Percentiles rank a stretch among this genome's conserved stretches.
Evolutionary conservation across 2,329 filamentous ascomycete genomes (phyloP).

Genomic region (Aspergillus nomiae): DNA sequence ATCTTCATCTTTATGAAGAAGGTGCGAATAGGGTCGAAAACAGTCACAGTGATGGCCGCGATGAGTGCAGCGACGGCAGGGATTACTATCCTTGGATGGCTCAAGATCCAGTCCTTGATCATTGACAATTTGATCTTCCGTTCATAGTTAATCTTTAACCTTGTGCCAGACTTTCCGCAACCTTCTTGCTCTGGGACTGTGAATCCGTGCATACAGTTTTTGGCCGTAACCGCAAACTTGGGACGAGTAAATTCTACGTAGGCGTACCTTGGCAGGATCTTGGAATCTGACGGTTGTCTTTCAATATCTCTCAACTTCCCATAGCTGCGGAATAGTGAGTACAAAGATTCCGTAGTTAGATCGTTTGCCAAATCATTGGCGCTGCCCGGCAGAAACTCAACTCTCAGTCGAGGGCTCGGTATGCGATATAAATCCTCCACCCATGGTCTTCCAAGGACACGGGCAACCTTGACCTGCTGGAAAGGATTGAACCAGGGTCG

Average conservation of each 20-base stretch:
- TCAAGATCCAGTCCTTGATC: conserved; percentile 84
- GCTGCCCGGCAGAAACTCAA: conserved; percentile 79
- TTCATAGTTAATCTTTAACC: conserved; percentile 81
- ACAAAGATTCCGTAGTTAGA: conserved; percentile 82
- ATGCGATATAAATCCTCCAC: conserved; percentile 87
- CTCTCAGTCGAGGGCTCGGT: conserved; percentile 72
- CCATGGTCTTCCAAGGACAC: conserved; percentile 87
- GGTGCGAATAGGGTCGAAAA: conserved; percentile 93
- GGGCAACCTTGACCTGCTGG: conserved; percentile 65
- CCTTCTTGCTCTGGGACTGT: conserved; percentile 68
- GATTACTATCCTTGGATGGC: conserved; percentile 84
- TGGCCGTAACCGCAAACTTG: conserved; percentile 80
- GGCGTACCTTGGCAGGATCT: conserved; percentile 77
- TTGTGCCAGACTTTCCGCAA: conserved; percentile 74
- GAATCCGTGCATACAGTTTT: conserved; percentile 89
- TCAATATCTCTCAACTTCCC: conserved; percentile 87
- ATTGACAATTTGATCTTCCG: conserved; percentile 73
- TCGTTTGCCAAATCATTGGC: conserved; percentile 74
- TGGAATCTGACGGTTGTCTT: conserved; percentile 81
- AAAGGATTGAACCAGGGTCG: conserved; percentile 92
- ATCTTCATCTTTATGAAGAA: conserved; percentile 91
- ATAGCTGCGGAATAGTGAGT: conserved; percentile 83
- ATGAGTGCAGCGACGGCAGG: conserved; percentile 78
- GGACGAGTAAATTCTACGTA: conserved; percentile 74
- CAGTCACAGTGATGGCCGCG: conserved; percentile 77